Conservation (phyloP, 257 asterid species). For the Voacanga thouarsii region DNA sequence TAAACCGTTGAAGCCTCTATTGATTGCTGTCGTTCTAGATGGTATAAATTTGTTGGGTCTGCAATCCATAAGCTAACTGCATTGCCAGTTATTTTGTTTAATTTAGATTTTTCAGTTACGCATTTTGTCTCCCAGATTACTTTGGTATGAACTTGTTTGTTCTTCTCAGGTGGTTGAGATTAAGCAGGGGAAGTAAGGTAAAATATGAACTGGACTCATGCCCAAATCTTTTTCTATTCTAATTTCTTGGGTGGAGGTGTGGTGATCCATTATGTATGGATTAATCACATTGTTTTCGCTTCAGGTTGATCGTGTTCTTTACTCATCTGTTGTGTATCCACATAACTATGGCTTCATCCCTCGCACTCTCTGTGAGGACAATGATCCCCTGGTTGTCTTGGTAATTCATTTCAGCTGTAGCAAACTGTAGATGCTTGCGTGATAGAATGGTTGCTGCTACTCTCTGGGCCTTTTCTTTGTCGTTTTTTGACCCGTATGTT, state of each 20-base stretch:
- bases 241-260: background rate
- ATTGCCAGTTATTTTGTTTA: background rate
- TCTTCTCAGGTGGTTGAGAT: conserved; percentile 85
- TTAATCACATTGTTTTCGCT: conserved; percentile 20
- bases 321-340: conserved; percentile 96
- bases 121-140: background rate
- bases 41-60: no score
- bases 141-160: background rate
- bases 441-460: background rate
- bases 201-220: conserved; percentile 75
- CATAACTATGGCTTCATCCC: conserved; percentile 99
- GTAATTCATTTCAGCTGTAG: conserved; percentile 25
- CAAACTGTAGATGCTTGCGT: background rate
- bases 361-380: conserved; percentile 92
- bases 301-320: conserved; percentile 95
- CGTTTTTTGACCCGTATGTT: background rate
- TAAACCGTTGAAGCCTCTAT: conserved; percentile 13
- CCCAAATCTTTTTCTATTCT: background rate
- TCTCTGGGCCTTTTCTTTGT: background rate
- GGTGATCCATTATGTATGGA: background rate
- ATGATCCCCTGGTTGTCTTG: conserved; percentile 90
- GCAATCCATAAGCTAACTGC: background rate
- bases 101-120: background rate
- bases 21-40: background rate
- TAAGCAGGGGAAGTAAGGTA: conserved; percentile 93